Base-by-base conservation (phyloP, 2,329 filamentous ascomycete genomes). In the Fusarium lyarnte region DNA sequence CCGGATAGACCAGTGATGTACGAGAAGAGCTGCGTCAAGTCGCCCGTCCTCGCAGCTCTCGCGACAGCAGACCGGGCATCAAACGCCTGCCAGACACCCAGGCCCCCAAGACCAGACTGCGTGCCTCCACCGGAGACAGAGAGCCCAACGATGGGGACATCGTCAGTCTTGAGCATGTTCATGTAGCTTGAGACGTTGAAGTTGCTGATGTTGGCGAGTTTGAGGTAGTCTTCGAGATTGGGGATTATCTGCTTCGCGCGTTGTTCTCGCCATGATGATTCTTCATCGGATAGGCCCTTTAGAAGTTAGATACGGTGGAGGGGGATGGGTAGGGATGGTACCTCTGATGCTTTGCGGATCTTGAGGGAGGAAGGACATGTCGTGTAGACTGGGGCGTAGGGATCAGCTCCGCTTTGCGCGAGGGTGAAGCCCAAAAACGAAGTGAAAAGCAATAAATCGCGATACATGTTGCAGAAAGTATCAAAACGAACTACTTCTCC, bases 11-110 rank as follows among this genome's bases (percentile, higher is more conserved):
- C 78, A 0, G 75, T 77, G 42, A 79, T 68, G 21, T 79, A 79
- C 0, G 72, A 73, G 0, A 79, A 21, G 3, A 79, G 39, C 41
- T 79, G 78, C 0, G 74, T 65, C 10, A 79, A 11, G 0, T 78
- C 78, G 5, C 78, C 77, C 0, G 76, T 79, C 1, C 73, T 66
- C 4, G 76, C 72, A 6, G 68, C 42, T 1, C 63, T 54, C 0
- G 76, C 76, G 0, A 46, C 35, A 2, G 64, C 57, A 16, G 79
- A 77, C 8, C 77, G 73, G 12, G 68, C 69, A 57, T 79, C 78
- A 14, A 70, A 79, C 1, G 78, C 78, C 14, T 78, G 76, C 73
- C 75, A 79, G 31, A 79, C 52, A 0, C 78, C 78, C 1, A 79
- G 33, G 0, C 78, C 78, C 6, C 78, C 78, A 13, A 79, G 45